A percentile compares a stretch with the other conserved stretches of the same genome.
phyloP scores from a whole-genome alignment of 768 basidiomycete genomes.

The Pleurotus ostreatus region DNA sequence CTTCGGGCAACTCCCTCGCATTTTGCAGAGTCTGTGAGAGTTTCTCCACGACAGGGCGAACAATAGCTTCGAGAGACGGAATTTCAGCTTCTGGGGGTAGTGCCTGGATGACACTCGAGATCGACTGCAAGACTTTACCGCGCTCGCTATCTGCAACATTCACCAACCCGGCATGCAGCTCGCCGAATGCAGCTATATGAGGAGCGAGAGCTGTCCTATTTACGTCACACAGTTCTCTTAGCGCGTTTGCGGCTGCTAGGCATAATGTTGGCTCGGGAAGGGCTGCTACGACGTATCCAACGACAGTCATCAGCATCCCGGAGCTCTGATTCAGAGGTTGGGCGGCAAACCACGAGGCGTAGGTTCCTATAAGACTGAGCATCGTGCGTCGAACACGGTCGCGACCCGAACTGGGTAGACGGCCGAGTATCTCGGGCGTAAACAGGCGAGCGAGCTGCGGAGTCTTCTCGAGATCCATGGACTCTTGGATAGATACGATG shows the following conservation, averaged over 20 bases:
- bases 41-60: slow-evolving; percentile 69
- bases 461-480: slow-evolving; percentile 52
- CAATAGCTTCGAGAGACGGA: slow-evolving; percentile 73
- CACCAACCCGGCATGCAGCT: slow-evolving; percentile 73
- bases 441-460: slow-evolving; percentile 65
- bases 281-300: slow-evolving; percentile 68
- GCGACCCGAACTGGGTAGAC: slow-evolving; percentile 60
- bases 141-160: slow-evolving; percentile 84
- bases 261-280: slow-evolving; percentile 62
- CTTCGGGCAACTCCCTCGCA: slow-evolving; percentile 57
- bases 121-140: slow-evolving; percentile 87
- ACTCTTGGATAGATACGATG: slow-evolving; percentile 84
- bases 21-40: slow-evolving; percentile 55
- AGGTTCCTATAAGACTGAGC: slow-evolving; percentile 71
- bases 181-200: slow-evolving; percentile 81
- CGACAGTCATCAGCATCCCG: slow-evolving; percentile 56
- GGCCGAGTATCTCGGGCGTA: slow-evolving; percentile 64
- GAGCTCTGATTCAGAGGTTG: slow-evolving; percentile 28
- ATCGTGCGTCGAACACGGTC: slow-evolving; percentile 70
- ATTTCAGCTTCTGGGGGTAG: slow-evolving; percentile 77
- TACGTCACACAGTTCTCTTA: slow-evolving; percentile 86
- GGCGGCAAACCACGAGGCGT: slow-evolving; percentile 77
- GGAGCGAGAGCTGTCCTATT: slow-evolving; percentile 81
- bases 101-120: slow-evolving; percentile 91
- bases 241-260: slow-evolving; percentile 72